Evolutionary conservation across 2,329 filamentous ascomycete genomes (phyloP).

Genomic region (Nectriaceae sp.): DNA sequence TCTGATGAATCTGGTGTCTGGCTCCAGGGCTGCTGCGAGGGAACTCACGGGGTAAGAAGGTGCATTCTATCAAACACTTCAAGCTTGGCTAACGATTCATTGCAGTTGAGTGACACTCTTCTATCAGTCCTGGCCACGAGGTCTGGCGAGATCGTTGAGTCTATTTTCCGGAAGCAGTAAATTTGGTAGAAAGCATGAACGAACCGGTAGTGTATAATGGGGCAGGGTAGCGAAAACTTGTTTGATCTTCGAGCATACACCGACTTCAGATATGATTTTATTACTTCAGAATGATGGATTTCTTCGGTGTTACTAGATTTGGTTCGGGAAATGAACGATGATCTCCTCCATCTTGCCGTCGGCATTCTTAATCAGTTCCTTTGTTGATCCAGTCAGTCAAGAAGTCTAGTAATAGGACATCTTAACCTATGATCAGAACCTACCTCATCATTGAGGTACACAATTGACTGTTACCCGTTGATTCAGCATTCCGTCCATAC

Average conservation of each 20-base stretch:
- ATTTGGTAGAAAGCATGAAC: conserved; percentile 20
- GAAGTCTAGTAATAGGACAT: too few relatives aligned
- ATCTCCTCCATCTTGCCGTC: too few relatives aligned
- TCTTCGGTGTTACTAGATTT: not conserved
- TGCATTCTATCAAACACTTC: not conserved
- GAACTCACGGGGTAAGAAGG: conserved; percentile 80
- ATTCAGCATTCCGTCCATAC: too few relatives aligned
- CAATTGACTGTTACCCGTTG: too few relatives aligned
- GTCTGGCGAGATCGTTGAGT: conserved; percentile 76
- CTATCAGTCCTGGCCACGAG: conserved; percentile 76
- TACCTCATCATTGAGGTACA: too few relatives aligned
- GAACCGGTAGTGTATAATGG: conserved; percentile 24
- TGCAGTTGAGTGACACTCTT: conserved; percentile 75
- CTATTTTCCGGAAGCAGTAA: conserved; percentile 60
- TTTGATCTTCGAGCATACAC: not conserved
- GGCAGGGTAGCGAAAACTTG: conserved; percentile 24
- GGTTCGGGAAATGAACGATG: too few relatives aligned
- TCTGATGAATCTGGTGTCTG: conserved; percentile 77
- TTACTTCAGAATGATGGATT: not conserved
- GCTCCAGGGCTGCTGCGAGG: conserved; percentile 93
- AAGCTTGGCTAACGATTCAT: conserved; percentile 20
- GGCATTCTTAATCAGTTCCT: too few relatives aligned
- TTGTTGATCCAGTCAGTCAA: too few relatives aligned
- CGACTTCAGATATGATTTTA: not conserved
- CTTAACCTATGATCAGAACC: too few relatives aligned